phyloP scores from a whole-genome alignment of 768 basidiomycete species.

The Tylopilus vinaceipallidus region DNA sequence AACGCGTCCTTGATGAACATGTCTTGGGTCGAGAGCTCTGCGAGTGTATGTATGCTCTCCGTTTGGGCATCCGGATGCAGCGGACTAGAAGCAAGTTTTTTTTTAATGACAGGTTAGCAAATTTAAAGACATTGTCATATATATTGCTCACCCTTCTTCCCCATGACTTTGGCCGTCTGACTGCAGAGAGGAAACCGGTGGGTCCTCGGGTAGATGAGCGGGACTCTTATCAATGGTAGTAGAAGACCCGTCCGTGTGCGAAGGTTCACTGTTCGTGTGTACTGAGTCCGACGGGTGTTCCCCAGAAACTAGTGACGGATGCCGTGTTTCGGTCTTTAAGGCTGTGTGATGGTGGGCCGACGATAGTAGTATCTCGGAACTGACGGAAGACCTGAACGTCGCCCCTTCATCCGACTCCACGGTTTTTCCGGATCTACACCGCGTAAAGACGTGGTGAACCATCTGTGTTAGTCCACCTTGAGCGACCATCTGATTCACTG shows the following conservation, averaged over 20 bases:
- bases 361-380: slow-evolving; percentile 21
- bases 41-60: slow-evolving; percentile 24
- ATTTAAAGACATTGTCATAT: background rate
- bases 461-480: slow-evolving; percentile 98
- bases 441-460: slow-evolving; percentile 93
- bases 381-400: slow-evolving; percentile 18
- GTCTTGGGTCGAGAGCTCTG: slow-evolving; percentile 73
- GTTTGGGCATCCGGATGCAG: slow-evolving; percentile 21
- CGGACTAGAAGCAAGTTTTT: slow-evolving; percentile 24
- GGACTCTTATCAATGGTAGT: slow-evolving; percentile 1
- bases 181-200: background rate
- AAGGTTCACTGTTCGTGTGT: slow-evolving; percentile 4
- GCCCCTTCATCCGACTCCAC: slow-evolving; percentile 17
- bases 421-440: slow-evolving; percentile 51
- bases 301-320: slow-evolving; percentile 8
- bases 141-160: slow-evolving; percentile 24
- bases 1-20: slow-evolving; percentile 97
- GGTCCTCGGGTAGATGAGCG: background rate
- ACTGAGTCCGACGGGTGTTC: background rate
- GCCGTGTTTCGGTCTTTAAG: slow-evolving; percentile 10
- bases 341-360: slow-evolving; percentile 3
- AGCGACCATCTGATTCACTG: slow-evolving; percentile 96
- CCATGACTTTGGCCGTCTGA: slow-evolving; percentile 4
- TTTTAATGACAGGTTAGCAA: slow-evolving; percentile 6
- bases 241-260: background rate